phyloP scores from a whole-genome alignment of 768 basidiomycete species.

The Candolleomyces aberdarensis region DNA sequence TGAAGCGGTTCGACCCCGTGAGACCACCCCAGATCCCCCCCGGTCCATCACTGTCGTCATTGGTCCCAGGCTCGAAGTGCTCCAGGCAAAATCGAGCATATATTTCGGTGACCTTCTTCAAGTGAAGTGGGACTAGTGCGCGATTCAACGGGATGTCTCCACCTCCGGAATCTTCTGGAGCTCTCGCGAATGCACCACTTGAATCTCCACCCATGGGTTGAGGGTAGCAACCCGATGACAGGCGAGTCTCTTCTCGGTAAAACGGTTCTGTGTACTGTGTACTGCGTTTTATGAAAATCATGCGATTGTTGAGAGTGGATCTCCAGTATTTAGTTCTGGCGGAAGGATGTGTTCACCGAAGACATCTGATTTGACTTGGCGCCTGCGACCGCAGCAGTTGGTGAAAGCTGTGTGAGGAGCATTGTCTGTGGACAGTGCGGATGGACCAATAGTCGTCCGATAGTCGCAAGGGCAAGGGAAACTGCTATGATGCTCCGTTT shows the following conservation, averaged over 20 bases:
- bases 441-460: no score
- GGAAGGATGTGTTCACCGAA: background rate
- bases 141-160: background rate
- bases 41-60: background rate
- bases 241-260: background rate
- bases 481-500: no score
- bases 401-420: no score
- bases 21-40: background rate
- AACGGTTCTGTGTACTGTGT: background rate
- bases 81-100: background rate
- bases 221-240: background rate
- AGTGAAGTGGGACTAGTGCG: background rate
- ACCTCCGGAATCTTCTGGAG: constrained; percentile 1
- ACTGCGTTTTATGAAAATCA: background rate
- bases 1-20: background rate
- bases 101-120: background rate
- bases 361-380: no score
- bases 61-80: background rate
- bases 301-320: background rate
- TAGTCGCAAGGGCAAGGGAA: no score
- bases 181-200: background rate
- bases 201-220: background rate
- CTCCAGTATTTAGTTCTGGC: background rate
- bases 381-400: no score
- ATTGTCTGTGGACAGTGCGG: no score